Base-by-base conservation (phyloP, 768 basidiomycete genomes). In the Hygrophoropsis aurantiaca region DNA sequence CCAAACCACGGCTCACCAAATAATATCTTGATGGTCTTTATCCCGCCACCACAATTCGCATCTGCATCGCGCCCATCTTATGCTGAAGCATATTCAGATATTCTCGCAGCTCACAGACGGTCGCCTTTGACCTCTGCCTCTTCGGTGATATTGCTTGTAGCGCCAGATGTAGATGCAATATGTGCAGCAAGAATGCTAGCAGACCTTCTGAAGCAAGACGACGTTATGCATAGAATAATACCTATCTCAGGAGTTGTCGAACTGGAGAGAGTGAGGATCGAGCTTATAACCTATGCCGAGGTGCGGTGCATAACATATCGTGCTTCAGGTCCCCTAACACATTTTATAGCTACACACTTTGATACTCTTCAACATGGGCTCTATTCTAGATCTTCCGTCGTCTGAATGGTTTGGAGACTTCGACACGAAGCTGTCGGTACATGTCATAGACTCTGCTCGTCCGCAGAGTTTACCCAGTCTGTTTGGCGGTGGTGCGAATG, bases 361-460 rank as follows among this genome's bases (percentile, higher is more conserved):
- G 41, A 82, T 99, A 40, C 77, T 99, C 36, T 68, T 99, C 40
- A 95, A 95, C 56, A 89, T 99, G 73, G 97, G 97, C 33, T 84
- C 86, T 1, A 81, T 94, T 38, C 78, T 90, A 26, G 93, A 97
- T 51, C 77, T 99, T 4, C 79, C 90, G 8, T 78, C 84, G 4
- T 59, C 74, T 2, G 76, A 78, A 36, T 87, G 87, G 85, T 87
- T 93, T 60, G 90, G 90, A 41, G 81, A 81, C 32, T 87, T 90
- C 57, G 65, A 72, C 40, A 56, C 72, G 4, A 71, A 74, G 19
- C 73, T 91, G 44, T 82, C 77, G 2, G 78, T 97, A 34, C 97
- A 99, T 71, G 84, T 98, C 57, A 90, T 99, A 69, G 97, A 99
- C 68, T 92, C 95, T 3, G 81, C 85, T 16, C 80, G 97, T 42